Evolutionary conservation across 2,329 filamentous ascomycete genomes (phyloP).

Genomic region (Calonectria pauciramosa): DNA sequence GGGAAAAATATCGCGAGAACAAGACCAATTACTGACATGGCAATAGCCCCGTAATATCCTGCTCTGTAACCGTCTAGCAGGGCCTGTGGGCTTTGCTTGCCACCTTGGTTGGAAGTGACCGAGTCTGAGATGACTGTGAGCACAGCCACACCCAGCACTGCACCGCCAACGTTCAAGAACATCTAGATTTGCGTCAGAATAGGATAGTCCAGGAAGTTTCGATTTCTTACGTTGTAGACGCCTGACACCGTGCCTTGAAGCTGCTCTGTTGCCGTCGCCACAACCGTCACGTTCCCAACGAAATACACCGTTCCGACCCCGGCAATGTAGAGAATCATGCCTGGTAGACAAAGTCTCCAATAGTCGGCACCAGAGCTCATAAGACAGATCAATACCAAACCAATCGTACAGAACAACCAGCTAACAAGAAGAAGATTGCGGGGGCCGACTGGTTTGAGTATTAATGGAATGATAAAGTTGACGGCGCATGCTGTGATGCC

Average conservation of each 20-base stretch:
- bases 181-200: not conserved
- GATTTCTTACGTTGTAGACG: not conserved
- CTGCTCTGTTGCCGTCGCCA: not conserved
- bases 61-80: not conserved
- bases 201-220: not conserved
- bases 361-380: not conserved
- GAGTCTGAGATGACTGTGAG: slow-evolving; percentile 1
- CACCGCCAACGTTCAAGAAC: not conserved
- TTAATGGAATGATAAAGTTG: not conserved
- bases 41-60: not conserved
- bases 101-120: not conserved
- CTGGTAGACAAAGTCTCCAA: not conserved
- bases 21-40: not conserved
- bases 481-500: not conserved
- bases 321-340: not conserved
- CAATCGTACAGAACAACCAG: not conserved
- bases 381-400: not conserved
- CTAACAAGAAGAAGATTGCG: not conserved
- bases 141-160: not conserved
- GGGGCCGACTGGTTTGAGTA: not conserved
- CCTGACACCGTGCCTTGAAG: not conserved
- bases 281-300: not conserved
- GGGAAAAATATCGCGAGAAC: not conserved
- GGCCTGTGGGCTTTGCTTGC: not conserved
- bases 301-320: not conserved